Evolutionary conservation across 192 early-diverging fungal genomes (phyloP), one percentile per base, ranked within the genome.

Genomic region (Mortierella claussenii): DNA sequence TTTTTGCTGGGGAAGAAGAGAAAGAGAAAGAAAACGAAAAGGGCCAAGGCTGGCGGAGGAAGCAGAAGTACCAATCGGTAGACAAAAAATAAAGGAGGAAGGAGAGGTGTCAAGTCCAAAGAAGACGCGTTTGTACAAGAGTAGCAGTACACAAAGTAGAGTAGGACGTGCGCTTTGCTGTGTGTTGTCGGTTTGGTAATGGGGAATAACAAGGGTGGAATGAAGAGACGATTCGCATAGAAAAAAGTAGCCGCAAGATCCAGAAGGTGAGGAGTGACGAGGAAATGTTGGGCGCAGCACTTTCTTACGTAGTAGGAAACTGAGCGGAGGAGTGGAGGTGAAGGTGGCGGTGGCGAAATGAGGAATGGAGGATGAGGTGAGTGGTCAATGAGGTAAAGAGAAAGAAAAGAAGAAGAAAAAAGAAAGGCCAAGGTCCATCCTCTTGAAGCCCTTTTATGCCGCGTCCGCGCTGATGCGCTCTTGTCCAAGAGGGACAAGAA

Each of bases 41-140:
- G 13, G 34, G 20, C 31, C 33, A n/a, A 50, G 43, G 20, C 34
- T 31, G 44, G 46, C 30, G 55, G 37, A 42, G 26, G 54, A 42
- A 68, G n/a, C 11, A 40, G 37, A 10, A 40, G 13, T 7, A 40
- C 8, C 13, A 40, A 40, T 7, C 7, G 51, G 7, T 8, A 53
- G 20, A 23, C 7, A 53, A 53, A 53, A 53, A 53, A 53, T 28
- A 28, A 53, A 53, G 28, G 28, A 28, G 28, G 28, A 53, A 48
- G 8, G n/a, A 48, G n/a, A 48, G 17, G 17, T 42, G 10, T 11
- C 40, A 42, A 42, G 40, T 42, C n/a, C n/a, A n/a, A n/a, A n/a
- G n/a, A n/a, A n/a, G n/a, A n/a, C n/a, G n/a, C n/a, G n/a, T n/a
- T n/a, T n/a, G n/a, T n/a, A n/a, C n/a, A n/a, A n/a, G n/a, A n/a